Percentiles rank a stretch among this genome's conserved stretches.
phyloP scores from a whole-genome alignment of 2,329 filamentous ascomycete genomes.

The Sporothrix humicola region DNA sequence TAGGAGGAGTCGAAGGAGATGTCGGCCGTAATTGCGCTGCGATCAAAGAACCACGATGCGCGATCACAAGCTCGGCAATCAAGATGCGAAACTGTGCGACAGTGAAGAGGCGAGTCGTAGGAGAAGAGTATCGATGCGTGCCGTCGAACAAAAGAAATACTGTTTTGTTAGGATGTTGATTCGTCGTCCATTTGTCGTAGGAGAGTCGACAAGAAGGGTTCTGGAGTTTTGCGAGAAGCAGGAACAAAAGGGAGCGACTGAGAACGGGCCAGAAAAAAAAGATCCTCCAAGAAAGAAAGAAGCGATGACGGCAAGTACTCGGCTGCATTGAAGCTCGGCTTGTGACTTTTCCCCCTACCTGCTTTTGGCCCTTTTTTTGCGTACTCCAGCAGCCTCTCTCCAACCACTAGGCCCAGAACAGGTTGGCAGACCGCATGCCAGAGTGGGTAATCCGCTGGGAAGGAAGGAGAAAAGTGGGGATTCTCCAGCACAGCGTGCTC shows the following conservation, averaged over 20 bases:
- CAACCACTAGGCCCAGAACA: slow-evolving; percentile 22
- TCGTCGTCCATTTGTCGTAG: slow-evolving; percentile 2
- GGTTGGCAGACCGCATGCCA: slow-evolving; percentile 19
- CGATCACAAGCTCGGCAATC: slow-evolving; percentile 22
- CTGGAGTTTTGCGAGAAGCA: background rate
- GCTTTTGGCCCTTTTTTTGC: background rate
- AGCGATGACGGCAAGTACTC: slow-evolving; percentile 32
- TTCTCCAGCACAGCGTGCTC: background rate
- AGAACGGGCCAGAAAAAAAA: slow-evolving; percentile 11
- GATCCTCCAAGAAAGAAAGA: background rate
- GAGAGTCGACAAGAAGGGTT: background rate
- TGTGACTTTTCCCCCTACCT: slow-evolving; percentile 24
- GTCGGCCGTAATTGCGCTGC: slow-evolving; percentile 15
- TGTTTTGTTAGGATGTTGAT: background rate
- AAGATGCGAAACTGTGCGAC: background rate
- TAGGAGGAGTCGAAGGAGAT: background rate
- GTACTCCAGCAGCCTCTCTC: background rate
- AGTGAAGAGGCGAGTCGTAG: background rate
- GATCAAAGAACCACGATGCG: slow-evolving; percentile 1
- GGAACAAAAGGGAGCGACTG: slow-evolving; percentile 10
- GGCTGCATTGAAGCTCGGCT: slow-evolving; percentile 34
- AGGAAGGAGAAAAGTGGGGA: slow-evolving; percentile 16
- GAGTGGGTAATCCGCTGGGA: background rate
- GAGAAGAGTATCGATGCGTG: background rate
- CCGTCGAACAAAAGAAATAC: background rate